A percentile compares a stretch with the other conserved stretches of the same genome.
Evolutionary conservation across 2,329 filamentous ascomycete genomes (phyloP).

Genomic region (Beauveria sp.): DNA sequence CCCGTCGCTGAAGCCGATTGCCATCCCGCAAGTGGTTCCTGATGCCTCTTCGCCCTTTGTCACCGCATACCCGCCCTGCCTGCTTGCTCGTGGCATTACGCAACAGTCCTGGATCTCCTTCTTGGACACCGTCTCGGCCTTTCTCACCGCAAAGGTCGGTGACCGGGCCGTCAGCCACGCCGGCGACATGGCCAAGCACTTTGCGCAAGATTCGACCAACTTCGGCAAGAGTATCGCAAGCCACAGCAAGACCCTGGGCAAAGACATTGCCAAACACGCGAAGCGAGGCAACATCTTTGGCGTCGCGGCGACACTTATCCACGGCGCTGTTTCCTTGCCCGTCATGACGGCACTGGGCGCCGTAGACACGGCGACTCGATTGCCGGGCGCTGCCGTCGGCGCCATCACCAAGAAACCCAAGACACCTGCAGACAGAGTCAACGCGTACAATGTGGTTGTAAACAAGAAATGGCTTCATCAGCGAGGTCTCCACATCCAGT

Average conservation of each 20-base stretch:
- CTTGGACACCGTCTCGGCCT: conserved; percentile 35
- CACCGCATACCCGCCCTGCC: conserved; percentile 28
- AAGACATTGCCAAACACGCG: conserved; percentile 26
- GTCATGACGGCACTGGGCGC: conserved; percentile 29
- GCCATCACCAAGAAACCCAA: conserved; percentile 31
- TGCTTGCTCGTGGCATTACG: conserved; percentile 32
- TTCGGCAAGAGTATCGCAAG: conserved; percentile 28
- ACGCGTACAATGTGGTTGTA: conserved; percentile 33
- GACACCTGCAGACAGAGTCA: conserved; percentile 33
- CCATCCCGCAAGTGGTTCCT: conserved; percentile 32
- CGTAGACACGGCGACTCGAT: conserved; percentile 24
- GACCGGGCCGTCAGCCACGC: conserved; percentile 37
- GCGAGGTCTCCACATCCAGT: conserved; percentile 29
- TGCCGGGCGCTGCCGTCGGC: conserved; percentile 27
- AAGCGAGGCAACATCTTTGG: conserved; percentile 33
- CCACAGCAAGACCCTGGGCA: conserved; percentile 31
- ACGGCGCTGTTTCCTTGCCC: conserved; percentile 32
- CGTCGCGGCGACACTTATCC: conserved; percentile 28
- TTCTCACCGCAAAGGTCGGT: conserved; percentile 37
- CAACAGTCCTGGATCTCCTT: conserved; percentile 28
- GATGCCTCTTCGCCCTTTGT: conserved; percentile 31
- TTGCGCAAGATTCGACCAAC: conserved; percentile 28
- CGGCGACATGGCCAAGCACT: conserved; percentile 29
- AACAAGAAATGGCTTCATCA: conserved; percentile 36
- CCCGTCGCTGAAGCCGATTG: conserved; percentile 24